These are phyloP conservation scores for Aspergillus hancockii DNA, from an alignment of 495 filamentous ascomycete species.

Conservation along the genomic window DNA sequence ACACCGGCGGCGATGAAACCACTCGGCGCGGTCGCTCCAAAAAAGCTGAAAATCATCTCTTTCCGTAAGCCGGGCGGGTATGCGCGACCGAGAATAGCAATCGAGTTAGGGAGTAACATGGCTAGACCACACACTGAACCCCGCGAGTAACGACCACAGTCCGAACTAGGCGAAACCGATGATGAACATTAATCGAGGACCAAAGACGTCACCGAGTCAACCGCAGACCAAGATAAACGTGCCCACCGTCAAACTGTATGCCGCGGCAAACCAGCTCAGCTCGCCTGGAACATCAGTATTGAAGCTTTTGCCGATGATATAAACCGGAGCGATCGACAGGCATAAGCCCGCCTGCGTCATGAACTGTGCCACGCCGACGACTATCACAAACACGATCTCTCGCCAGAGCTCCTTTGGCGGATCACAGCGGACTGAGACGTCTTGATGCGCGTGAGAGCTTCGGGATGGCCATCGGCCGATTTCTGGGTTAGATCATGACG, in stretches of 20 bases:
- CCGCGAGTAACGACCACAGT: constrained; percentile 60
- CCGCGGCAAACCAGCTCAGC: constrained; percentile 50
- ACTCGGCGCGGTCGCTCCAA: constrained; percentile 59
- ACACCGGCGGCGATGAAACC: constrained; percentile 53
- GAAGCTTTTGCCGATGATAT: constrained; percentile 49
- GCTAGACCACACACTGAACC: constrained; percentile 47
- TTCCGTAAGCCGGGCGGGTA: constrained; percentile 52
- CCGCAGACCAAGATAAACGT: constrained; percentile 66
- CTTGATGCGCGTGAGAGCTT: constrained; percentile 19
- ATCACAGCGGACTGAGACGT: constrained; percentile 19
- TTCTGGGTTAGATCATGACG: constrained; percentile 13
- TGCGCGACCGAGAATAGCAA: constrained; percentile 47
- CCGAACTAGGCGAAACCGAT: constrained; percentile 63
- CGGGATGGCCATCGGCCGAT: constrained; percentile 13
- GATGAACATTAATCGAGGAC: constrained; percentile 62
- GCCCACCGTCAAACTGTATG: constrained; percentile 59
- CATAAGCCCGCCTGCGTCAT: constrained; percentile 46
- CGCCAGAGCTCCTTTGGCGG: constrained; percentile 14
- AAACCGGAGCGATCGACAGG: constrained; percentile 39
- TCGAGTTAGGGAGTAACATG: constrained; percentile 49
- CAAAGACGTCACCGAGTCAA: constrained; percentile 64
- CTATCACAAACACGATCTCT: constrained; percentile 45
- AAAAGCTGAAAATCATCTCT: constrained; percentile 61
- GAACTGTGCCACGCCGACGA: constrained; percentile 51
- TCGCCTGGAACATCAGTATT: constrained; percentile 37